These are phyloP conservation scores for Cubamyces lactineus DNA, from an alignment of 768 basidiomycete species.

Conservation along the genomic window DNA sequence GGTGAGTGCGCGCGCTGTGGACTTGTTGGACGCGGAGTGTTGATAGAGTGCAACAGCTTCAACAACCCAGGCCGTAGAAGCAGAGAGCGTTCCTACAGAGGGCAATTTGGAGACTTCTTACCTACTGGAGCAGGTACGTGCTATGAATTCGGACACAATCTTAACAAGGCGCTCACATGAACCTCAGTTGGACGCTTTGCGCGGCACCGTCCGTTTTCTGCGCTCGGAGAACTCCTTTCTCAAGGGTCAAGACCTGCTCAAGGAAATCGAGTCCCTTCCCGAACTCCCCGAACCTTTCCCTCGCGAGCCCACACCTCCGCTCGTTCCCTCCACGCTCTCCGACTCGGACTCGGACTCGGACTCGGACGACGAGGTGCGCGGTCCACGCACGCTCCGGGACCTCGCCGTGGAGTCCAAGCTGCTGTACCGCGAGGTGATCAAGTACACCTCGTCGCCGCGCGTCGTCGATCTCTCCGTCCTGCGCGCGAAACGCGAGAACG, in stretches of 20 bases:
- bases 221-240: constrained; percentile 92
- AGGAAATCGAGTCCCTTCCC: constrained; percentile 77
- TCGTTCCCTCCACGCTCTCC: constrained; percentile 64
- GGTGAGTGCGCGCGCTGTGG: constrained; percentile 44
- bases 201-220: constrained; percentile 90
- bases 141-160: no score
- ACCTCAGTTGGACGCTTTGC: constrained; percentile 82
- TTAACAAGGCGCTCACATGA: neutral
- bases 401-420: constrained; percentile 83
- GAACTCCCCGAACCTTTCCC: constrained; percentile 54
- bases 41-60: constrained; percentile 39
- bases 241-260: constrained; percentile 88
- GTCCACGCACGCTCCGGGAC: constrained; percentile 61
- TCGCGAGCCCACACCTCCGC: constrained; percentile 63
- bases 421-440: constrained; percentile 87
- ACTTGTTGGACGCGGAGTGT: neutral
- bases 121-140: constrained; percentile 79
- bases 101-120: constrained; percentile 87
- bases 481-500: constrained; percentile 54
- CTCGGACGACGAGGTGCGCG: constrained; percentile 48
- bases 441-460: constrained; percentile 78
- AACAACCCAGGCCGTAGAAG: constrained; percentile 54
- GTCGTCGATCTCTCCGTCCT: constrained; percentile 83
- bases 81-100: constrained; percentile 69
- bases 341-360: constrained; percentile 69